Conservation (phyloP, 768 basidiomycete species). For the Leucogyrophana mollusca region DNA sequence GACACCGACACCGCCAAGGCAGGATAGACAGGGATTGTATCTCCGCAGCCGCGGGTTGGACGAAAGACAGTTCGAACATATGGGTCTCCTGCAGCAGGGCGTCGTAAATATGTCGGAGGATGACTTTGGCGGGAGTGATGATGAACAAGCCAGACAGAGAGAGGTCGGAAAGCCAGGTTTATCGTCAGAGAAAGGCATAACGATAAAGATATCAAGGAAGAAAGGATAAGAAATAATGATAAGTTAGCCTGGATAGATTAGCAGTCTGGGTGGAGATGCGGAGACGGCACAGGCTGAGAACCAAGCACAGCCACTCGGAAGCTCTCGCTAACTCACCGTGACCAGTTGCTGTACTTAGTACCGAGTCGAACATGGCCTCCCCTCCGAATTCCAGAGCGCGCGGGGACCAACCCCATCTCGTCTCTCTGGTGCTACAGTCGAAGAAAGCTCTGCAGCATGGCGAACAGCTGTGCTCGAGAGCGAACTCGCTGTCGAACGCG, state of each 20-base stretch:
- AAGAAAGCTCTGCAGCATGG: conserved; percentile 82
- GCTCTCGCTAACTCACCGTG: not conserved
- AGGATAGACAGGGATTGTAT: conserved; percentile 73
- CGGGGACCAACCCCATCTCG: conserved; percentile 58
- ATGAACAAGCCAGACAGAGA: conserved; percentile 63
- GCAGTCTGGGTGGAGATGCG: too few relatives aligned
- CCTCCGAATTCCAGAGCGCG: conserved; percentile 9
- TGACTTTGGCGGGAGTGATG: conserved; percentile 46
- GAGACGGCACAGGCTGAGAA: too few relatives aligned
- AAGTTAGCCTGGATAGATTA: too few relatives aligned
- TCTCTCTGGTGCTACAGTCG: conserved; percentile 75
- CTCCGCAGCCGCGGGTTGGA: conserved; percentile 62
- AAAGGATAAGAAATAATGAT: too few relatives aligned
- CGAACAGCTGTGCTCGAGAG: conserved; percentile 69
- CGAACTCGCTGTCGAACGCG: conserved; percentile 59
- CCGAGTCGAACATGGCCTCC: conserved; percentile 17
- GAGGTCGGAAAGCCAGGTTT: not conserved
- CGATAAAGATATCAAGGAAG: conserved; percentile 1
- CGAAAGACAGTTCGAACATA: conserved; percentile 58
- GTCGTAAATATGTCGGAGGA: conserved; percentile 44
- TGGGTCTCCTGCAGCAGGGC: conserved; percentile 61
- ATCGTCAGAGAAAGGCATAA: not conserved
- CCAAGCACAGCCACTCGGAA: conserved; percentile 6
- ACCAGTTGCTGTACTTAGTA: not conserved
- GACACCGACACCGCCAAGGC: conserved; percentile 57